Percentiles rank a stretch among this genome's conserved stretches.
Evolutionary conservation across 768 basidiomycete species (phyloP).

Genomic region (Podaxis sp.): DNA sequence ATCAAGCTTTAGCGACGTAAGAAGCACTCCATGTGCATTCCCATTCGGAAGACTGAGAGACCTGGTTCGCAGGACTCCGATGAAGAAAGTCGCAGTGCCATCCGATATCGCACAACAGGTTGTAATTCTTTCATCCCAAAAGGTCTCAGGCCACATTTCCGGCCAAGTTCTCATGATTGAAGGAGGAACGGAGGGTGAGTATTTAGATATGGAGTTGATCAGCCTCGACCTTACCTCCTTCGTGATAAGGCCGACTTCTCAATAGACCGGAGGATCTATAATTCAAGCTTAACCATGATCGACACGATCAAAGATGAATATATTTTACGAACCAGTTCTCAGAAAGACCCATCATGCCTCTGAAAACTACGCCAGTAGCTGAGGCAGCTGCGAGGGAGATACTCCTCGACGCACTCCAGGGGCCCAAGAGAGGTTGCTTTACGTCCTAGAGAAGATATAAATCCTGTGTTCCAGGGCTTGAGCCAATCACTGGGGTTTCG

Average conservation of each 20-base stretch:
- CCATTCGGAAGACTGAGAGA: not conserved
- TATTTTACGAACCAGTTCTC: not conserved
- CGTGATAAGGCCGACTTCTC: conserved; percentile 28
- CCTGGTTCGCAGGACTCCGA: conserved; percentile 49
- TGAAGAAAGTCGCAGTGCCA: conserved; percentile 65
- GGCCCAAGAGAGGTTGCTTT: too few relatives aligned
- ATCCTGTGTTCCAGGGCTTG: too few relatives aligned
- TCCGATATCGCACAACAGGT: conserved; percentile 67
- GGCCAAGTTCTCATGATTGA: conserved; percentile 71
- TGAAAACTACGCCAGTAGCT: too few relatives aligned
- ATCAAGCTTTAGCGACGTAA: conserved; percentile 68
- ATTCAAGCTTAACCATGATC: not conserved
- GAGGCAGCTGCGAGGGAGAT: too few relatives aligned
- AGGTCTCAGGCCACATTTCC: conserved; percentile 66
- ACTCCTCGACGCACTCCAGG: too few relatives aligned
- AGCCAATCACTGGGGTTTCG: too few relatives aligned
- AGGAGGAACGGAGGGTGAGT: conserved; percentile 74
- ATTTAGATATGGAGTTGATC: conserved; percentile 1
- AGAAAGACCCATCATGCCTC: too few relatives aligned
- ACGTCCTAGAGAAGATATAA: too few relatives aligned
- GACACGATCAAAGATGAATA: not conserved
- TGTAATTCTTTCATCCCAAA: conserved; percentile 54
- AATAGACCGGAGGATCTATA: conserved; percentile 24
- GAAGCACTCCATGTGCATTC: conserved; percentile 18
- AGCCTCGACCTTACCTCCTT: not conserved